A percentile compares a stretch with the other conserved stretches of the same genome.
phyloP scores from a whole-genome alignment of 1,284 basidiomycete species.

The Pseudomicrostroma phylloplanum region DNA sequence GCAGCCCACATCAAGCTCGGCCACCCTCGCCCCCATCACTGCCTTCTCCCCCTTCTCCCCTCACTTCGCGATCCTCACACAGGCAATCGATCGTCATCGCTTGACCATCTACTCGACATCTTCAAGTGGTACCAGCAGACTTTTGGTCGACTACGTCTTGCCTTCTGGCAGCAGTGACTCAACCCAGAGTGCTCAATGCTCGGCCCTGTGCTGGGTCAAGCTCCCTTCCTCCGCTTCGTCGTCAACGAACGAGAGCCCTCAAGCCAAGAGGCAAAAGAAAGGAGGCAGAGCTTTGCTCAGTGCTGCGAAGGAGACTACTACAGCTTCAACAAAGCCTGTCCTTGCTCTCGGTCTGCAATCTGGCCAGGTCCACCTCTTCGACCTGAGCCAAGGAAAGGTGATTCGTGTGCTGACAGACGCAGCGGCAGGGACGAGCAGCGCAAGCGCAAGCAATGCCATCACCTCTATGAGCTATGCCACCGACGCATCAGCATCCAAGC shows the following conservation, averaged over 20 bases:
- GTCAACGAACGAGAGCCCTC: constrained; percentile 15
- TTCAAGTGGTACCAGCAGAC: constrained; percentile 58
- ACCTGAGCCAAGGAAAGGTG: constrained; percentile 33
- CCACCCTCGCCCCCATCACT: constrained; percentile 22
- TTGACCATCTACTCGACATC: constrained; percentile 62
- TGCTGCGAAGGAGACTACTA: constrained; percentile 14
- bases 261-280: constrained; percentile 31
- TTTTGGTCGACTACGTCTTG: constrained; percentile 55
- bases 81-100: constrained; percentile 68
- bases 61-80: constrained; percentile 63
- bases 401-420: constrained; percentile 30
- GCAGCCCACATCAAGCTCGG: neutral
- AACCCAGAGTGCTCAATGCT: constrained; percentile 22
- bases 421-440: constrained; percentile 17
- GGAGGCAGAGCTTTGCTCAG: constrained; percentile 1
- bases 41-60: constrained; percentile 62
- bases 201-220: constrained; percentile 23
- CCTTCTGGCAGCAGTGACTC: constrained; percentile 8
- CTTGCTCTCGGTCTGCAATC: constrained; percentile 39
- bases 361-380: constrained; percentile 37
- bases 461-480: constrained; percentile 23
- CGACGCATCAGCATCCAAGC: constrained; percentile 6
- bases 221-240: constrained; percentile 7
- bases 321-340: constrained; percentile 23
- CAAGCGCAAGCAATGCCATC: constrained; percentile 24